Evolutionary conservation across 192 early-diverging fungal genomes (phyloP).

Genomic region (Coemansia sp.): DNA sequence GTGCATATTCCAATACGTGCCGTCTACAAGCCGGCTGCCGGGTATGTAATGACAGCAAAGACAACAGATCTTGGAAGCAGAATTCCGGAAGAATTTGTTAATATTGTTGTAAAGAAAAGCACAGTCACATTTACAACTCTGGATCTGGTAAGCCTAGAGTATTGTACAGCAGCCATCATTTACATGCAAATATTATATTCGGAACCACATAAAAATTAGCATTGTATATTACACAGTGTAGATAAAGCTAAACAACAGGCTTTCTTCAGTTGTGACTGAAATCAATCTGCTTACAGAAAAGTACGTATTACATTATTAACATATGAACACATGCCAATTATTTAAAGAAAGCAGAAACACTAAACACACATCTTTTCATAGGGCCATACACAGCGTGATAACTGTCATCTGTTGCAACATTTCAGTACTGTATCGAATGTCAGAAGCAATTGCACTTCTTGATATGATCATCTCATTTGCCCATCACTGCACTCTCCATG

Average conservation of each 20-base stretch:
- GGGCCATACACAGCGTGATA: slow-evolving; percentile 36
- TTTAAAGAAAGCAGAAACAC: background rate
- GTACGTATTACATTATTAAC: slow-evolving; percentile 38
- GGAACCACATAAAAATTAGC: background rate
- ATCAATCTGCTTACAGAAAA: slow-evolving; percentile 80
- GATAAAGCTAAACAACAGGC: slow-evolving; percentile 78
- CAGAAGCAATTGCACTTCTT: slow-evolving; percentile 75
- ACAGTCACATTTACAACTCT: slow-evolving; percentile 72
- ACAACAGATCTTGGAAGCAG: slow-evolving; percentile 45
- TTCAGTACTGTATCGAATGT: slow-evolving; percentile 66
- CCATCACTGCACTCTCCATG: slow-evolving; percentile 59
- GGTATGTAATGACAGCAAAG: slow-evolving; percentile 62
- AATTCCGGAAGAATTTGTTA: slow-evolving; percentile 73
- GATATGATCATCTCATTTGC: slow-evolving; percentile 82
- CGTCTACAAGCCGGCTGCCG: slow-evolving; percentile 60
- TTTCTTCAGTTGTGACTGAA: slow-evolving; percentile 80
- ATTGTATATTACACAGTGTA: slow-evolving; percentile 13
- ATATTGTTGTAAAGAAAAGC: slow-evolving; percentile 67
- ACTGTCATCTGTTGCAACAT: slow-evolving; percentile 62
- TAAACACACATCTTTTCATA: background rate
- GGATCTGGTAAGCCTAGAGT: slow-evolving; percentile 59
- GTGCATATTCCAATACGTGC: slow-evolving; percentile 65
- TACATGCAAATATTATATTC: background rate
- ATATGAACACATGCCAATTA: background rate
- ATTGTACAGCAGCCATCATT: background rate